Evolutionary conservation across 352 stramenopile species (phyloP), one percentile per base, ranked within the genome.

Genomic region (Pythium oligandrum): DNA sequence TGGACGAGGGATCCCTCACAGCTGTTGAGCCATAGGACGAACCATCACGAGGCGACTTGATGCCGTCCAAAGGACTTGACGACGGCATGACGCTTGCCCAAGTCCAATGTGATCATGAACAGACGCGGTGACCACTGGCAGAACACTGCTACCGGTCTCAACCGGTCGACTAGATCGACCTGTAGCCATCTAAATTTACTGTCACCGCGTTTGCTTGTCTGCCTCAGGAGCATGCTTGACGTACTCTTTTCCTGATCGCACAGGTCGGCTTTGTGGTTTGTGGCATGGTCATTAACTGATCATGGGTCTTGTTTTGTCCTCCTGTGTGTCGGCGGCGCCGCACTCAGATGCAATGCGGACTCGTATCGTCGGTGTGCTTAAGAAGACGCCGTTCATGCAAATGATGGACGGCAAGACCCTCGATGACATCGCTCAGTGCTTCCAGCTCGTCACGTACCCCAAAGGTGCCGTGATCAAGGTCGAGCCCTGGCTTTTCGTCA

Each of bases 371-470:
- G 61, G 59, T 11, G 55, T 68, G 46, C 66, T 87, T 17, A 71
- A 76, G 51, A 79, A 76, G 49, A 58, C 75, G 38, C 74, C 75
- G 31, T 87, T 86, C 57, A 82, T 85, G 63, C 73, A 80, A 53
- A 75, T 87, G 55, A 73, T 89, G 64, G 71, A 86, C 61, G 66
- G 70, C 2, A 69, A 68, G 34, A 62, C 72, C 46, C 51, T 83
- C 30, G 53, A 70, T 10, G 75, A 87, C 39, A 60, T 89, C 31
- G 73, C 74, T 4, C 47, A 57, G n/a, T 89, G 75, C 70, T 89
- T 89, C 54, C 62, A 75, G 4, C 57, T 72, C 26, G 51, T 75
- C 10, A 71, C 61, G 48, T 86, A 80, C 50, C 3, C 68, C 4
- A 70, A 69, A 37, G 75, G 72, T 3, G 68, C 72, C 0, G 17